A percentile compares a stretch with the other conserved stretches of the same genome.
Conservation (phyloP, 2,329 filamentous ascomycete species). For the Ophiostoma novo-ulmi region DNA sequence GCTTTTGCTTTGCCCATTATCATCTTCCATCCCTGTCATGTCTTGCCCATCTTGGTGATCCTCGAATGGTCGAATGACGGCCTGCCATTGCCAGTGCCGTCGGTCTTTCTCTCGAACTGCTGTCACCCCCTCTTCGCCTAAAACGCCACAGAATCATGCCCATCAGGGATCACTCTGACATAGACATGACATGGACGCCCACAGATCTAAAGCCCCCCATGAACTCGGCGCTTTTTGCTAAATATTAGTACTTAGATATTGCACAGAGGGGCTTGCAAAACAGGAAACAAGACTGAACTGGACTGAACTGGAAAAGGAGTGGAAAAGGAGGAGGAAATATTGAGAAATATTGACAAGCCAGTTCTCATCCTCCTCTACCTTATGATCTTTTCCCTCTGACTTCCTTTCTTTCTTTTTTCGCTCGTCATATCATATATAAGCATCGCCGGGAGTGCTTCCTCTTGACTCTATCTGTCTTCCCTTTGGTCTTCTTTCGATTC, state of each 20-base stretch:
- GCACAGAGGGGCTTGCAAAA: neutral
- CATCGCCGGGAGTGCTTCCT: neutral
- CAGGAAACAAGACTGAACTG: neutral
- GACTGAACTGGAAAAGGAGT: no score
- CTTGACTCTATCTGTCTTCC: neutral
- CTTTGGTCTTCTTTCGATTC: neutral
- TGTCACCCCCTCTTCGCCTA: slow-evolving; percentile 18
- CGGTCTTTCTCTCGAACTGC: slow-evolving; percentile 13
- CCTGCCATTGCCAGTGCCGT: slow-evolving; percentile 11
- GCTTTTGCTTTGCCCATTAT: neutral
- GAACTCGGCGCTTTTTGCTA: neutral
- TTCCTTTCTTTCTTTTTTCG: neutral
- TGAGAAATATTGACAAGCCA: slow-evolving; percentile 10
- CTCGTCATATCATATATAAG: neutral
- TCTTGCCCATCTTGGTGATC: neutral
- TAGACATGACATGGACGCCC: neutral
- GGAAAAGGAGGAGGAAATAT: neutral
- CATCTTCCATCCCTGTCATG: neutral
- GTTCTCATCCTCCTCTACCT: neutral
- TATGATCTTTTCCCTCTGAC: neutral
- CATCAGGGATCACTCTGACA: slow-evolving; percentile 2
- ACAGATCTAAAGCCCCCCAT: neutral
- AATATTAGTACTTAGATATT: neutral
- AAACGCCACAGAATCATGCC: slow-evolving; percentile 16
- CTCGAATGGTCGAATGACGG: neutral